Evolutionary conservation across 2,329 filamentous ascomycete genomes (phyloP).

Genomic region (Beauveria sp.): DNA sequence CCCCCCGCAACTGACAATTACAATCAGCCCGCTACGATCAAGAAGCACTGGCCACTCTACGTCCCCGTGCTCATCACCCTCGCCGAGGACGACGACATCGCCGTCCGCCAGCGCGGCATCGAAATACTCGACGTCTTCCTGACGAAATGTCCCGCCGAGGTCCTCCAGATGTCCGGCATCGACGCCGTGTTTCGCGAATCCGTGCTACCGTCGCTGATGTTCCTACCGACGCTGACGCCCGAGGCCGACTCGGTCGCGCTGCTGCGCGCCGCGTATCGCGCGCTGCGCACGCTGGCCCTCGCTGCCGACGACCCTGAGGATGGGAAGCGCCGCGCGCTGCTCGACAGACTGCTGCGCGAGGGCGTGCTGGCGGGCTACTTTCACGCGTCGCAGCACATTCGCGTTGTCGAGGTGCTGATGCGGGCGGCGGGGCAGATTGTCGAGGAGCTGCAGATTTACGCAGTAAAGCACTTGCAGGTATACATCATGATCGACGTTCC

Average conservation of each 20-base stretch:
- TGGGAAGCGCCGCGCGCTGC: conserved; percentile 29
- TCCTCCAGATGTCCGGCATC: conserved; percentile 57
- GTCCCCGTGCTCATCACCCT: conserved; percentile 64
- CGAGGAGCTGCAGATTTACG: conserved; percentile 49
- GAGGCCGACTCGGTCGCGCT: conserved; percentile 61
- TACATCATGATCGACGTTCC: conserved; percentile 7
- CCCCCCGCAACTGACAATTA: background rate
- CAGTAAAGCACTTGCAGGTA: conserved; percentile 62
- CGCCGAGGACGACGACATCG: conserved; percentile 52
- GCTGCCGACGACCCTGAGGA: conserved; percentile 20
- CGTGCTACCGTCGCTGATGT: conserved; percentile 64
- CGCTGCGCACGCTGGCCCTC: conserved; percentile 54
- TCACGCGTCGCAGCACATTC: conserved; percentile 51
- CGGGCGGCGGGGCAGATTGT: conserved; percentile 42
- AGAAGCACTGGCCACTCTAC: conserved; percentile 57
- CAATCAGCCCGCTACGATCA: background rate
- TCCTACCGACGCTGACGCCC: conserved; percentile 69
- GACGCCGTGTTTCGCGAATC: conserved; percentile 61
- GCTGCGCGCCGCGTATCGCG: conserved; percentile 57
- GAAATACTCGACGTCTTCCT: conserved; percentile 48
- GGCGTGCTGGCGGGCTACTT: conserved; percentile 48
- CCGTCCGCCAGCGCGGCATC: conserved; percentile 50
- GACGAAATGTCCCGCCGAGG: conserved; percentile 38
- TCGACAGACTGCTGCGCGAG: conserved; percentile 49
- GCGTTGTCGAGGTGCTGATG: conserved; percentile 51